Percentiles rank a stretch among this genome's conserved stretches.
Conservation (phyloP, 2,329 filamentous ascomycete species). For the Xylariaceae sp. region DNA sequence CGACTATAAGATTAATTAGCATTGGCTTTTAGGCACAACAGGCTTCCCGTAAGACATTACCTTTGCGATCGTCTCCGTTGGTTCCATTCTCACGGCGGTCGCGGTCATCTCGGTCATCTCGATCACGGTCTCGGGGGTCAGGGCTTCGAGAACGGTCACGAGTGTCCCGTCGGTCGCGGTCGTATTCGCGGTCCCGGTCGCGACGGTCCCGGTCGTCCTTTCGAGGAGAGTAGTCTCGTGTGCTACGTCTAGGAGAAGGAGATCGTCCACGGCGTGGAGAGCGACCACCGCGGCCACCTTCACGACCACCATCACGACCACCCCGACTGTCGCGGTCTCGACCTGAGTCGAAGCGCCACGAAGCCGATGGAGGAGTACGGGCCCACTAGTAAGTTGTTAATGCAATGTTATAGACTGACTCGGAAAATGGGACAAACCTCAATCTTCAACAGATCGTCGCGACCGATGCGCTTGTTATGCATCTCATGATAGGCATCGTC, state of each 20-base stretch:
- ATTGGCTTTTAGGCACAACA: constrained; percentile 3
- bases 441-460: constrained; percentile 95
- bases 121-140: constrained; percentile 50
- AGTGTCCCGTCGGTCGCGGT: constrained; percentile 49
- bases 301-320: constrained; percentile 36
- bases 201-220: constrained; percentile 82
- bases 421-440: constrained; percentile 60
- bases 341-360: constrained; percentile 96
- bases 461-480: constrained; percentile 98
- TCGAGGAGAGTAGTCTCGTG: constrained; percentile 77
- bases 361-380: constrained; percentile 93
- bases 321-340: constrained; percentile 57
- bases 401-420: not conserved
- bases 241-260: constrained; percentile 71
- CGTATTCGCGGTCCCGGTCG: constrained; percentile 57
- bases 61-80: constrained; percentile 88
- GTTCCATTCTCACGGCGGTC: constrained; percentile 72
- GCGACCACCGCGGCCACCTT: constrained; percentile 47
- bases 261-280: constrained; percentile 68
- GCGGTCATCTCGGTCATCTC: constrained; percentile 67
- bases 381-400: constrained; percentile 69
- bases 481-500: constrained; percentile 99
- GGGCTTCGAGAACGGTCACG: constrained; percentile 70
- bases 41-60: constrained; percentile 47
- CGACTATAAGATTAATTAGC: constrained; percentile 34